Evolutionary conservation across 345 rosid genomes (phyloP).

Genomic region (Dimocarpus longan): DNA sequence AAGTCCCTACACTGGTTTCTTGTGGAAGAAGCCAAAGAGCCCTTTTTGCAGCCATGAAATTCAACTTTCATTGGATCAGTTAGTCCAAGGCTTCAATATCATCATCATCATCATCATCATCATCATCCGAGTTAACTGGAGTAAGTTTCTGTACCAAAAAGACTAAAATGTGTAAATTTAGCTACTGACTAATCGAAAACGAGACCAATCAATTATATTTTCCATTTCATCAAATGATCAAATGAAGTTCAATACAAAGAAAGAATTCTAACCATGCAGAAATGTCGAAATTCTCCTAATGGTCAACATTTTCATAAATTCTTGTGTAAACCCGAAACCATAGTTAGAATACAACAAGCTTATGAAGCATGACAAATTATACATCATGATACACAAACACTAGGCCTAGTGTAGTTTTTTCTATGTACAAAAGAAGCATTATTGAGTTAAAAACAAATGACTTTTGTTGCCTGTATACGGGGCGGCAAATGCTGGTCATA

Average conservation of each 20-base stretch:
- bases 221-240: neutral
- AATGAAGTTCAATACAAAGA: neutral
- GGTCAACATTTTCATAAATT: too few relatives aligned
- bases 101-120: too few relatives aligned
- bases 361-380: neutral
- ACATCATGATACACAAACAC: neutral
- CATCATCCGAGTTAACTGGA: neutral
- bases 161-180: neutral
- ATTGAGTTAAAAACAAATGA: neutral
- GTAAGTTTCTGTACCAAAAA: constrained; percentile 6
- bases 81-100: neutral
- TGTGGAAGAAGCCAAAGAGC: constrained; percentile 1
- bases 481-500: constrained; percentile 31
- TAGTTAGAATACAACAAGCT: constrained; percentile 5
- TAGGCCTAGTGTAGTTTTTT: neutral
- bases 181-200: neutral
- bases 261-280: neutral
- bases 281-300: neutral
- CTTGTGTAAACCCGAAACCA: too few relatives aligned
- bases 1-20: neutral
- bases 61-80: neutral
- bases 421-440: constrained; percentile 25
- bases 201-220: neutral
- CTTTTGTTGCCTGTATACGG: neutral
- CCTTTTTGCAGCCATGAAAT: neutral